Percentiles rank a stretch among this genome's conserved stretches.
phyloP scores from a whole-genome alignment of 805 yeast species.

The Monosporozyma unispora region DNA sequence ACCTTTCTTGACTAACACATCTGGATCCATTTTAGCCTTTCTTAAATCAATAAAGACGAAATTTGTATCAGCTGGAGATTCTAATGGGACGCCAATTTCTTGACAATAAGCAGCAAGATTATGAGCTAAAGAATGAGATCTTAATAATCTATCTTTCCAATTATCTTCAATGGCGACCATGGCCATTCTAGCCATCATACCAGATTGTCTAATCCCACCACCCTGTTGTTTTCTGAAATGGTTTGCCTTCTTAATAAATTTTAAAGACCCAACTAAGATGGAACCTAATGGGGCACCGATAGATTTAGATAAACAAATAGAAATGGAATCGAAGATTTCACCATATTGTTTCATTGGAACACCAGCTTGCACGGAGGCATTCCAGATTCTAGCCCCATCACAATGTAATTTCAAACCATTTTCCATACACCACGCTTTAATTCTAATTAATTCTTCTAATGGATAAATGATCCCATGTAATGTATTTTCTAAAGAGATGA shows the following conservation, averaged over 20 bases:
- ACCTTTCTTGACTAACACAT: constrained; percentile 44
- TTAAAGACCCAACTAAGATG: constrained; percentile 59
- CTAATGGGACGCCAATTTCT: constrained; percentile 46
- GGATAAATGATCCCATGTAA: constrained; percentile 78
- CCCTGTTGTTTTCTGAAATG: constrained; percentile 89
- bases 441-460: constrained; percentile 61
- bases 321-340: constrained; percentile 74
- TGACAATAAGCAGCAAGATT: constrained; percentile 46
- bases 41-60: constrained; percentile 67
- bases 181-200: constrained; percentile 76
- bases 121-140: constrained; percentile 43
- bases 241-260: constrained; percentile 58
- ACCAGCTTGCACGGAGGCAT: constrained; percentile 65
- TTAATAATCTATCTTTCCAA: constrained; percentile 42
- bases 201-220: constrained; percentile 88
- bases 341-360: constrained; percentile 63
- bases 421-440: constrained; percentile 58
- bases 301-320: constrained; percentile 81
- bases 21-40: constrained; percentile 47
- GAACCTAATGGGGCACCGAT: constrained; percentile 94
- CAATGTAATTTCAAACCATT: constrained; percentile 60
- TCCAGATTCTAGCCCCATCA: constrained; percentile 95
- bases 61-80: constrained; percentile 74
- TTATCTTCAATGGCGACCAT: constrained; percentile 66
- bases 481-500: constrained; percentile 82